phyloP scores from a whole-genome alignment of 306 rosid species.

The Benincasa hispida region DNA sequence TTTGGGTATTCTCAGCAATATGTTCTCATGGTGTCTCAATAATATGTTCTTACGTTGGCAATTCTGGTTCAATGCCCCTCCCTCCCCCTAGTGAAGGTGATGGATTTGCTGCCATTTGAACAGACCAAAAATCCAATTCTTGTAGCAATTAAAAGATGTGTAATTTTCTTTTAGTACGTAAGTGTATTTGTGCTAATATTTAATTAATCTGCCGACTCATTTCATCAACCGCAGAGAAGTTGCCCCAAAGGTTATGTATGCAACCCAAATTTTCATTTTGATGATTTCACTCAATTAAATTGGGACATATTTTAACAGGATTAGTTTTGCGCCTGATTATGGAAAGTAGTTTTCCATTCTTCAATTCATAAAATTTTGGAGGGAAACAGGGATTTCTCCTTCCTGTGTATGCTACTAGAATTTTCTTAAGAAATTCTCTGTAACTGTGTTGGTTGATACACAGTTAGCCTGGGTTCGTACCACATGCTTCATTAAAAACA shows the following conservation, averaged over 20 bases:
- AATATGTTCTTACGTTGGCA: neutral
- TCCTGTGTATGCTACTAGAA: neutral
- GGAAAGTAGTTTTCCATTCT: neutral
- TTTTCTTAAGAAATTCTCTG: neutral
- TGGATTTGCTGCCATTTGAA: neutral
- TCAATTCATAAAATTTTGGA: neutral
- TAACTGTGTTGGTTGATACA: neutral
- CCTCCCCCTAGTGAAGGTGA: neutral
- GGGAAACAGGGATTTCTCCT: neutral
- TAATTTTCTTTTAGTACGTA: neutral
- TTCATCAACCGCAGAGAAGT: neutral
- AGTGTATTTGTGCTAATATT: neutral
- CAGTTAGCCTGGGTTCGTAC: neutral
- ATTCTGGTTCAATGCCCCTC: neutral
- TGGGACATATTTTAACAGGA: neutral
- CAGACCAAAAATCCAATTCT: neutral
- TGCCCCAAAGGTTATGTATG: neutral
- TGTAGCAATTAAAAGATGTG: neutral
- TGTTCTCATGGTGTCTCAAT: neutral
- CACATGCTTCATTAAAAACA: neutral
- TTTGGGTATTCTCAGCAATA: neutral
- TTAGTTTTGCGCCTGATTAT: neutral
- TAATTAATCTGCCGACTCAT: neutral
- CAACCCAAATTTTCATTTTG: neutral
- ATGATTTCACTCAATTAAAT: neutral